Evolutionary conservation across 495 filamentous ascomycete genomes (phyloP).

Genomic region (Usnea hakonensis): DNA sequence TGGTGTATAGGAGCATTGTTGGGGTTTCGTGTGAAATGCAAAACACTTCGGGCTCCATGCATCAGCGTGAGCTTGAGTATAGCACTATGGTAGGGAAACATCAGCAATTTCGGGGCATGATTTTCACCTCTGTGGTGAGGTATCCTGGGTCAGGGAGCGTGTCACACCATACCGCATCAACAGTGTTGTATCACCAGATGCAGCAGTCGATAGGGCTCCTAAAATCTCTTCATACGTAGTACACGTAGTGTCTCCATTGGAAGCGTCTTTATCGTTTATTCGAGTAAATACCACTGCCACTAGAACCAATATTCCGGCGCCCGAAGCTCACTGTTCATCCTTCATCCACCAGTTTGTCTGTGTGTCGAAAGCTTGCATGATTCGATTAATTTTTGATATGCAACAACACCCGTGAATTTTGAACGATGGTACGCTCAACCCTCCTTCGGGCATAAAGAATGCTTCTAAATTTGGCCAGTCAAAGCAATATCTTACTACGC

Average conservation of each 20-base stretch:
- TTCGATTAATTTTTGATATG: background rate
- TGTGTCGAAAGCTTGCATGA: background rate
- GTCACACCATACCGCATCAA: too few relatives aligned
- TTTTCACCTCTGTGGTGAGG: too few relatives aligned
- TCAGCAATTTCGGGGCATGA: background rate
- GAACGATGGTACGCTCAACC: background rate
- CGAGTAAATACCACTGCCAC: background rate
- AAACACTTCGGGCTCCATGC: background rate
- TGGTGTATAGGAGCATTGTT: background rate
- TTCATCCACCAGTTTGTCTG: background rate
- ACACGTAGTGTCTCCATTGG: too few relatives aligned
- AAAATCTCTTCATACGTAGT: too few relatives aligned
- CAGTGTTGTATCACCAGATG: too few relatives aligned
- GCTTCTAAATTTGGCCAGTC: constrained; percentile 49
- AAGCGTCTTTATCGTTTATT: background rate
- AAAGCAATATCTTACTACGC: constrained; percentile 91
- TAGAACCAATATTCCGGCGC: background rate
- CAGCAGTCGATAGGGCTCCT: too few relatives aligned
- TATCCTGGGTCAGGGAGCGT: too few relatives aligned
- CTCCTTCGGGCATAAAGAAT: background rate
- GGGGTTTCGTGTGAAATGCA: background rate
- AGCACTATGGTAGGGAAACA: too few relatives aligned
- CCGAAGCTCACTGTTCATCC: background rate
- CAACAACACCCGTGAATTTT: background rate
- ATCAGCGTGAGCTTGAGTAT: too few relatives aligned